Conservation (phyloP, 257 asterid species). For the Nicotiana paniculata region DNA sequence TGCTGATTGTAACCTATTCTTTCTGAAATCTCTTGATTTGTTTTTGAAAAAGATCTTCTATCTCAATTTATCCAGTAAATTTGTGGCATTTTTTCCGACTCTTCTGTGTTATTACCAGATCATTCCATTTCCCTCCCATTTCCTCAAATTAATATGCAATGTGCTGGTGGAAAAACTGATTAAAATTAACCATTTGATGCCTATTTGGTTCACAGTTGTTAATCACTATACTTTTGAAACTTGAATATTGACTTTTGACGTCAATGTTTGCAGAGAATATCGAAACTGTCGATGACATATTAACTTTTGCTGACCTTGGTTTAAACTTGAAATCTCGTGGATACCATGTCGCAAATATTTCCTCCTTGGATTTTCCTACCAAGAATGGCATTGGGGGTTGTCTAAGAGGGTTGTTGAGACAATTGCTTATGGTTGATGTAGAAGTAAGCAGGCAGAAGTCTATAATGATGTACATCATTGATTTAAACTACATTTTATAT, state of each 20-base stretch:
- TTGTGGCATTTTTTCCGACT: not conserved
- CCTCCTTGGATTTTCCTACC: conserved; percentile 68
- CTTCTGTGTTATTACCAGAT: not conserved
- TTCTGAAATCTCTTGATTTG: not conserved
- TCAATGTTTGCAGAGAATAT: conserved; percentile 45
- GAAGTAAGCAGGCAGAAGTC: conserved; percentile 49
- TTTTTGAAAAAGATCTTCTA: not conserved
- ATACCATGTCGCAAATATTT: conserved; percentile 67
- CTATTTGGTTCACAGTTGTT: too few species aligned
- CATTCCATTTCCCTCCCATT: not conserved
- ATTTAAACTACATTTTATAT: too few species aligned
- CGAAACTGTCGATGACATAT: conserved; percentile 81
- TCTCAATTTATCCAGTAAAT: not conserved
- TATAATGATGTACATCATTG: not conserved
- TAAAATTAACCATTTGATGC: too few species aligned
- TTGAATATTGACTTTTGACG: too few species aligned
- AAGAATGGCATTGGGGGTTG: conserved; percentile 83
- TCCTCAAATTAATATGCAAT: not conserved
- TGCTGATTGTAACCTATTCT: not conserved
- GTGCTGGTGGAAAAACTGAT: not conserved
- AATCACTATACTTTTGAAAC: too few species aligned
- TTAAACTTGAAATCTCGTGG: conserved; percentile 53
- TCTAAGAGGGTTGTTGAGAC: conserved; percentile 63
- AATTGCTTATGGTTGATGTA: conserved; percentile 42
- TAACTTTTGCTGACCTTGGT: conserved; percentile 71